Base-by-base conservation (phyloP, 106 monocot species). In the Phalaenopsis aphrodite region DNA sequence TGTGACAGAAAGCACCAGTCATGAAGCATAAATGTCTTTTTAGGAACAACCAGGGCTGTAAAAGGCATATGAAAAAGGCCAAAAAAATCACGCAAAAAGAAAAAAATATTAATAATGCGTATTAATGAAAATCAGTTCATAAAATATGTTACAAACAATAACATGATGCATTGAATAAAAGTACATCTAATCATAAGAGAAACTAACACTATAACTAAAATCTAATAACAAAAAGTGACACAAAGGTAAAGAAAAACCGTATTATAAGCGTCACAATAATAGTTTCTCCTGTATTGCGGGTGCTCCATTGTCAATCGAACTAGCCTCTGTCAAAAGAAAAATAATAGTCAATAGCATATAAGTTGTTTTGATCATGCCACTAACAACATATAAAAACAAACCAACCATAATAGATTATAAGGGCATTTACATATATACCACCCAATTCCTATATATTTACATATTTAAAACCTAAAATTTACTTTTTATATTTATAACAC, bases 301-400 rank as follows among this genome's bases (percentile, higher is more conserved):
- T 74, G 74, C 43, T 74, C 42, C 74, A 74, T 74, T 5, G 74
- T 74, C 74, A 74, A 74, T 43, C 43, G 74, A 43, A 74, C 74
- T 43, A 74, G 43, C 43, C 19, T 74, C 74, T 74, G 74, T 74
- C 19, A 9, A 69, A 36, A 11, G 69, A 7, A 3, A 43, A 74
- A 43, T 43, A 19, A 74, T 42, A 43, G 42, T 74, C 17, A 74
- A 21, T 37, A 69, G 37, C 0, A 11, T 69, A 69, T 9, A 43
- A 72, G 72, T 14, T 10, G 7, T 8, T 36, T 8, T 71, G 17
- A 74, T 42, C 43, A 74, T 74, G 42, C 72, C 17, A 41, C 10
- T 14, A 72, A 72, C 4, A 72, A 72, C 37, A 15, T 38, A 15
- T 39, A 41, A 8, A 72, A 41, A 41, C 14, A 72, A 74, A 17